A percentile compares a stretch with the other conserved stretches of the same genome.
These are phyloP conservation scores for Volvox reticuliferus DNA, from an alignment of 139 green algal genomes.

Conservation along the genomic window DNA sequence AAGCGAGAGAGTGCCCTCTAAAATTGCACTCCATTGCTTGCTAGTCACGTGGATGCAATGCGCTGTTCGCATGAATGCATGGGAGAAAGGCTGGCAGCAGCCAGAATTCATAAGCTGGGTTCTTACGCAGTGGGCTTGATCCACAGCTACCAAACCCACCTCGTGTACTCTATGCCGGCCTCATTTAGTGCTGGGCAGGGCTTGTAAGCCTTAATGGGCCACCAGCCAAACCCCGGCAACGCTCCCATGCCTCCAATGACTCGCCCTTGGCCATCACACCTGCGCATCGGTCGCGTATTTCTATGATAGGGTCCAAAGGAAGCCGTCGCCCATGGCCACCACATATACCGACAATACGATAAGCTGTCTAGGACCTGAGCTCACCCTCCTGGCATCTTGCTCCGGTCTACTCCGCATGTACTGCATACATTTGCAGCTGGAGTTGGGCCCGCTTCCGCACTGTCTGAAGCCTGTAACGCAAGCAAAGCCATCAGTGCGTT, in stretches of 20 bases:
- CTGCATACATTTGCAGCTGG: conserved; percentile 36
- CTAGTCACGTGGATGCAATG: too few relatives aligned
- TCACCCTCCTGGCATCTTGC: conserved; percentile 55
- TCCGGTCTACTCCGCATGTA: conserved; percentile 53
- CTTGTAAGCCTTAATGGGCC: conserved; percentile 92
- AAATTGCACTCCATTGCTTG: too few relatives aligned
- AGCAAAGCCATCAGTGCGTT: neutral
- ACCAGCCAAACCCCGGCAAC: conserved; percentile 86
- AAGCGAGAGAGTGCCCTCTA: too few relatives aligned
- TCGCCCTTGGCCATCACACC: conserved; percentile 81
- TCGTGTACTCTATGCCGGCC: conserved; percentile 77
- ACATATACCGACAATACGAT: too few relatives aligned
- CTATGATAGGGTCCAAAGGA: too few relatives aligned
- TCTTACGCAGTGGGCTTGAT: too few relatives aligned
- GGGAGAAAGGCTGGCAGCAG: too few relatives aligned
- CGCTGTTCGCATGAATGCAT: too few relatives aligned
- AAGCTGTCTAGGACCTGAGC: neutral
- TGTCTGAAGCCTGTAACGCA: neutral
- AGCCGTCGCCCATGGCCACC: too few relatives aligned
- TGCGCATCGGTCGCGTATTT: conserved; percentile 16
- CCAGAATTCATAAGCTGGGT: too few relatives aligned
- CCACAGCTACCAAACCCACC: conserved; percentile 55
- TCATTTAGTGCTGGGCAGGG: conserved; percentile 74
- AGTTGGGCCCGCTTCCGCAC: neutral
- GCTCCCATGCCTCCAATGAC: conserved; percentile 82